These are phyloP conservation scores for Solanum clarkiae DNA, from an alignment of 257 asterid genomes.

Conservation along the genomic window DNA sequence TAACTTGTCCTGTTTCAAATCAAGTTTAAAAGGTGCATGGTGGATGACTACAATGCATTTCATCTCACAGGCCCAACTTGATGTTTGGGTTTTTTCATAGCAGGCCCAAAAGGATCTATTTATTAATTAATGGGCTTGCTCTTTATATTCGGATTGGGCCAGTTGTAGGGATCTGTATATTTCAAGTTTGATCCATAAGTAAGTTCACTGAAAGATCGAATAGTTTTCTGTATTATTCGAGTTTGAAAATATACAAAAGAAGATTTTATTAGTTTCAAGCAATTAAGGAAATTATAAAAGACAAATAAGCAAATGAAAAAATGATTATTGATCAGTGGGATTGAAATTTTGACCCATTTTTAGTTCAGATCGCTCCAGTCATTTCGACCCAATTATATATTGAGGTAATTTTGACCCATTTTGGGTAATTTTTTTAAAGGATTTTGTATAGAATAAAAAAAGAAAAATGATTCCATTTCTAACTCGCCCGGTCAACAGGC, in stretches of 20 bases:
- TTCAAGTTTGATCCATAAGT: background rate
- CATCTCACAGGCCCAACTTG: background rate
- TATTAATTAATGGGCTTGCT: background rate
- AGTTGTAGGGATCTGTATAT: background rate
- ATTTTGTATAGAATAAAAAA: no score
- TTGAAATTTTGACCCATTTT: background rate
- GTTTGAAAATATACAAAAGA: background rate
- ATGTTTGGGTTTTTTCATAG: background rate
- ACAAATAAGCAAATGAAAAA: background rate
- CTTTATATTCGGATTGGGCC: background rate
- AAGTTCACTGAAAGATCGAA: no score
- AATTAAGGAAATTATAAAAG: background rate
- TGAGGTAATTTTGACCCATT: background rate
- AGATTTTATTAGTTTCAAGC: no score
- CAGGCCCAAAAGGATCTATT: background rate
- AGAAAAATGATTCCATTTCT: no score
- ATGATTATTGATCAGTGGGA: background rate
- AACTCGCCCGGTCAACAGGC: fast-evolving
- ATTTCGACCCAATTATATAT: background rate
- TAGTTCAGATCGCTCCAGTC: background rate
- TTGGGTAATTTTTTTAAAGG: no score
- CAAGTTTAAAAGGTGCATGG: background rate
- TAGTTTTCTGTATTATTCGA: no score
- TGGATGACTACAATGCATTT: background rate
- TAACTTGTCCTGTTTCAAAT: no score